These are phyloP conservation scores for Madurella mycetomatis DNA, from an alignment of 2,329 filamentous ascomycete genomes.

Conservation along the genomic window DNA sequence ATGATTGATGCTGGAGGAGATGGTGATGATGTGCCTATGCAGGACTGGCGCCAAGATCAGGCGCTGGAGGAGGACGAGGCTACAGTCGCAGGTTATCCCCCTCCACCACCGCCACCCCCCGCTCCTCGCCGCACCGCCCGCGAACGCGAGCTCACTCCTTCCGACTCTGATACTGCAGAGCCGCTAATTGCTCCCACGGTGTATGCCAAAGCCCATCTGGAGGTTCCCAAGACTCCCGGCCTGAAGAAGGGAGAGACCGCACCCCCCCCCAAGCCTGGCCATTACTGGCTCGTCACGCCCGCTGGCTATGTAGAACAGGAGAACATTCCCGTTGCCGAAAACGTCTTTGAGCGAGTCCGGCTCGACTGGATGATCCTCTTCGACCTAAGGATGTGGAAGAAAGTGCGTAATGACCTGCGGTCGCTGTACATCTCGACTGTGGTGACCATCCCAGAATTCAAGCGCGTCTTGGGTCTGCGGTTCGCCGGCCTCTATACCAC, in stretches of 20 bases:
- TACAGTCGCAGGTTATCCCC: slow-evolving; percentile 70
- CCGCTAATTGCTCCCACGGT: slow-evolving; percentile 58
- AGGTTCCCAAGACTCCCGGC: slow-evolving; percentile 79
- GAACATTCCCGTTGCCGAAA: slow-evolving; percentile 68
- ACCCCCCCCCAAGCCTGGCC: slow-evolving; percentile 59
- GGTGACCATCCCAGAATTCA: slow-evolving; percentile 92
- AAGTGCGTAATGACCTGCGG: slow-evolving; percentile 80
- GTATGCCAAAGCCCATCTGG: slow-evolving; percentile 60
- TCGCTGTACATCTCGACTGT: slow-evolving; percentile 96
- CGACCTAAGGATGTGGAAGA: slow-evolving; percentile 95
- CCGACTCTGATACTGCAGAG: slow-evolving; percentile 68
- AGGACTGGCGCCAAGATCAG: slow-evolving; percentile 54
- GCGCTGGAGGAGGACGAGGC: slow-evolving; percentile 72
- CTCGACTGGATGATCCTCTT: slow-evolving; percentile 94
- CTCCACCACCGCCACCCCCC: slow-evolving; percentile 50
- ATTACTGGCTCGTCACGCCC: slow-evolving; percentile 84
- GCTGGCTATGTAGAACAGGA: slow-evolving; percentile 60
- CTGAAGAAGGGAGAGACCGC: slow-evolving; percentile 38
- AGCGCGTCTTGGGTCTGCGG: slow-evolving; percentile 85
- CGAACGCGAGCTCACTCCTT: slow-evolving; percentile 62
- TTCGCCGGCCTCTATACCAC: slow-evolving; percentile 94
- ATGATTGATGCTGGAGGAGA: slow-evolving; percentile 51
- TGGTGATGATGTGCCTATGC: slow-evolving; percentile 41
- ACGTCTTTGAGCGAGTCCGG: slow-evolving; percentile 82
- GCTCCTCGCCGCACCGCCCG: slow-evolving; percentile 39